Percentiles rank a stretch among this genome's conserved stretches.
phyloP scores from a whole-genome alignment of 495 filamentous ascomycete species.

The Lasiosphaeria hispida region DNA sequence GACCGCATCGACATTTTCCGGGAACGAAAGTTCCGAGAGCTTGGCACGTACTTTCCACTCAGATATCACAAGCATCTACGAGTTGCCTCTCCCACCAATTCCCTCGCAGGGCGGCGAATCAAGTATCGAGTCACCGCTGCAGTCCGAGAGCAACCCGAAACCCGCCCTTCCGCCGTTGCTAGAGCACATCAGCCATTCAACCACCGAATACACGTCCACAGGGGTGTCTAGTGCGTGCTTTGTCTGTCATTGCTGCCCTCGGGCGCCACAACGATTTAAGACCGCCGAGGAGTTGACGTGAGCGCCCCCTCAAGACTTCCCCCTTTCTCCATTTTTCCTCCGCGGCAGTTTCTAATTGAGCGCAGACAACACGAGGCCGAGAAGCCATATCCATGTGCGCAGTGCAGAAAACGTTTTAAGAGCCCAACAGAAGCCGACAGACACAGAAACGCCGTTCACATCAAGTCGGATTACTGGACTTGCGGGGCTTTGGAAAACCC shows the following conservation, averaged over 20 bases:
- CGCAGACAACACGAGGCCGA: conserved; percentile 63
- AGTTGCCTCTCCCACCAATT: neutral
- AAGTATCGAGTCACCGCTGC: no score
- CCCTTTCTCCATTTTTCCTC: neutral
- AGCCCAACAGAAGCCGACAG: conserved; percentile 88
- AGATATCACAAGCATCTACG: conserved; percentile 26
- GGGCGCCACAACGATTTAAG: conserved; percentile 81
- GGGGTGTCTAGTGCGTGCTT: conserved; percentile 11
- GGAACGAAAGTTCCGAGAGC: conserved; percentile 24
- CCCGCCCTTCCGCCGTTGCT: neutral
- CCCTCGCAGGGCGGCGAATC: no score
- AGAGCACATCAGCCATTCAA: no score
- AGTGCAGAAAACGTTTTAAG: conserved; percentile 83
- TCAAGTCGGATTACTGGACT: conserved; percentile 83
- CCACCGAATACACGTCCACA: neutral
- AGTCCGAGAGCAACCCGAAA: conserved; percentile 1
- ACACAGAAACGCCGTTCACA: conserved; percentile 83
- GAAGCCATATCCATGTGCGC: conserved; percentile 77
- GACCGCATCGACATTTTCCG: conserved; percentile 20
- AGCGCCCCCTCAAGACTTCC: conserved; percentile 23
- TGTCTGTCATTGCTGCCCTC: conserved; percentile 83
- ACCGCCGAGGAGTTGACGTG: conserved; percentile 69
- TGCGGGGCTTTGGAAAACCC: conserved; percentile 59
- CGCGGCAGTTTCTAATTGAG: neutral
- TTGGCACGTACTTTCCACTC: conserved; percentile 27